Percentiles rank a stretch among this genome's conserved stretches.
Conservation (phyloP, 495 filamentous ascomycete species). For the Xylaria intraflava region DNA sequence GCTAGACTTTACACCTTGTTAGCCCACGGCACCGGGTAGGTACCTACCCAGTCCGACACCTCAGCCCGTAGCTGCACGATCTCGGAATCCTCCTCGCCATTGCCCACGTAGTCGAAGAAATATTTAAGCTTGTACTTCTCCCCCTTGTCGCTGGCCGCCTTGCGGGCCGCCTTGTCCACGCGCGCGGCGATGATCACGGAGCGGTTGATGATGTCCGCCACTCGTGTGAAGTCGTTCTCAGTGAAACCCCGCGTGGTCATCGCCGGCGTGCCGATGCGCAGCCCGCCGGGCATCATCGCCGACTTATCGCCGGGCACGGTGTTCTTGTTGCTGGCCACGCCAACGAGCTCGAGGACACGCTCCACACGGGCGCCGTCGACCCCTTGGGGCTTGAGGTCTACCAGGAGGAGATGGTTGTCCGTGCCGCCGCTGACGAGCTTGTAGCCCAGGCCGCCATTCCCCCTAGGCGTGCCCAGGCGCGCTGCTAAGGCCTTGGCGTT, state of each 20-base stretch:
- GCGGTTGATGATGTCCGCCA: constrained; percentile 90
- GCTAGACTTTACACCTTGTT: constrained; percentile 19
- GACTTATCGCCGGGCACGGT: constrained; percentile 94
- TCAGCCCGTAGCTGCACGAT: constrained; percentile 81
- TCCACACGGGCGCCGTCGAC: constrained; percentile 93
- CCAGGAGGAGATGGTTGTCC: constrained; percentile 91
- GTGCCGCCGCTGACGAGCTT: constrained; percentile 88
- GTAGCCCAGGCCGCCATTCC: constrained; percentile 76
- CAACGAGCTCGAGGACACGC: constrained; percentile 86
- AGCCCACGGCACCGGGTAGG: constrained; percentile 82
- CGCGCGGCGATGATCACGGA: constrained; percentile 78
- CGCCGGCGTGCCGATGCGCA: constrained; percentile 88
- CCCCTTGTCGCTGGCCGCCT: constrained; percentile 67
- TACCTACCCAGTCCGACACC: constrained; percentile 93
- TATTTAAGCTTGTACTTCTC: constrained; percentile 81
- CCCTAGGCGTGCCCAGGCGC: constrained; percentile 63
- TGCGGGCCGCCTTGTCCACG: constrained; percentile 72
- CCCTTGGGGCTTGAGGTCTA: constrained; percentile 87
- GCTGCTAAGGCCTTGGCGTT: constrained; percentile 83
- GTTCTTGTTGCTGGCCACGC: constrained; percentile 97
- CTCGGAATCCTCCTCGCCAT: constrained; percentile 76
- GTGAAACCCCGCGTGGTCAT: constrained; percentile 95
- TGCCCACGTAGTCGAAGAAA: constrained; percentile 75
- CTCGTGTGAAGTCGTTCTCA: constrained; percentile 78
- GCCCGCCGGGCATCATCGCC: constrained; percentile 82